Base-by-base conservation (phyloP, 1,139 yeast genomes). In the Meyerozyma elateridarum region DNA sequence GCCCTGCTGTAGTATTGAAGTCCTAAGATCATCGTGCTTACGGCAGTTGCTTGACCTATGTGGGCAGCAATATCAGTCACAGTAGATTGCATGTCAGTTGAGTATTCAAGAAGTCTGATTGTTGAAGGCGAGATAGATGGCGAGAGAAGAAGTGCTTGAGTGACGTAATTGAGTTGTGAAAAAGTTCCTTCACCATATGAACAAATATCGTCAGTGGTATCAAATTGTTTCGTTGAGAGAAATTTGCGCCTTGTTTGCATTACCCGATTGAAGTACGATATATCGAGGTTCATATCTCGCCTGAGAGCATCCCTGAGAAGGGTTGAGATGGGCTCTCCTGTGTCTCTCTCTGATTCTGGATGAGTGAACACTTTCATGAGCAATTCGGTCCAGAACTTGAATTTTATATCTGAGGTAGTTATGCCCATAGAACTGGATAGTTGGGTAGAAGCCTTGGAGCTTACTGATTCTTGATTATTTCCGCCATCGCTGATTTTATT, bases 121-220 rank as follows among this genome's bases (percentile, higher is more conserved):
- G 75, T 67, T 2, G 79, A 71, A 0, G 84, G 82, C 1, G 85
- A 73, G 5, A 79, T 64, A 3, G 60, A 55, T 0, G 79, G 78
- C 2, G 85, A 75, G 28, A 80, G 61, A 18, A 83, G 51, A 12
- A 78, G 56, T 8, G 79, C 81, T 45, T 82, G 88, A 1, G 77
- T 64, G 9, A 79, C 56, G 45, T 85, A 85, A 45, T 79, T 79
- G 45, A 83, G 59, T 50, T 84, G 93, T 0, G 94, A 82, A 44
- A 72, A 73, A 0, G 85, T 76, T 1, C 93, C 93, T 52, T 85
- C 95, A 2, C 95, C 95, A 47, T 75, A 80, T 1, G 87, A 72
- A 36, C 89, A 83, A 39, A 85, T 69, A 25, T 74, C 77, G 31
- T 79, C 78, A 1, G 71, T 51, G 8, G 65, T 62, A 8, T 66